phyloP scores from a whole-genome alignment of 768 basidiomycete genomes.

The Leccinum rimulosum region DNA sequence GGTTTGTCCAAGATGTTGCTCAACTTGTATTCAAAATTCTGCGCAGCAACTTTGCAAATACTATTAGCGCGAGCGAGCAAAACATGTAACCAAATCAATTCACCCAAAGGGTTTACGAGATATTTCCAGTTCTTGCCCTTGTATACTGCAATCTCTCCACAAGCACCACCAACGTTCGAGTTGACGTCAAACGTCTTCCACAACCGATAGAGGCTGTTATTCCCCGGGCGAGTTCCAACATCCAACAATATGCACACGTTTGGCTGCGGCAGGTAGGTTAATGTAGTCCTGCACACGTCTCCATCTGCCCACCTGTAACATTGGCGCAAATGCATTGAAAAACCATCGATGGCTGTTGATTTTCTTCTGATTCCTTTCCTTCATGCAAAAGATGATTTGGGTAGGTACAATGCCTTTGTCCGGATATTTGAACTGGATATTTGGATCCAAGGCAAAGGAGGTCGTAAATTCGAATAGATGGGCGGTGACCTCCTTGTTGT shows the following conservation, averaged over 20 bases:
- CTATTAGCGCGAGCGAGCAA: background rate
- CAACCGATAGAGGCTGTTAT: slow-evolving; percentile 86
- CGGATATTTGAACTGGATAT: slow-evolving; percentile 81
- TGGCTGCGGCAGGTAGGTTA: slow-evolving; percentile 44
- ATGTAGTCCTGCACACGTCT: background rate
- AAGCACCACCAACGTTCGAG: slow-evolving; percentile 91
- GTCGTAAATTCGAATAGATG: slow-evolving; percentile 87
- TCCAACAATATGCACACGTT: slow-evolving; percentile 92
- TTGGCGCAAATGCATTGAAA: slow-evolving; percentile 87
- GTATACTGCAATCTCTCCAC: slow-evolving; percentile 93
- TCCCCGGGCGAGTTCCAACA: slow-evolving; percentile 88
- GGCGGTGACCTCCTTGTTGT: slow-evolving; percentile 69
- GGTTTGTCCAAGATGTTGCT: slow-evolving; percentile 91
- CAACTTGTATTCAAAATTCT: slow-evolving; percentile 95
- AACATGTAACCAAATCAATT: slow-evolving; percentile 14
- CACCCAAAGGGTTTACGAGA: slow-evolving; percentile 82
- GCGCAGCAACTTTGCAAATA: slow-evolving; percentile 72
- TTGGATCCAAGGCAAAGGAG: slow-evolving; percentile 73
- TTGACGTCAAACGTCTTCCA: slow-evolving; percentile 96
- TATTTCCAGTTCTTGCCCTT: slow-evolving; percentile 87
- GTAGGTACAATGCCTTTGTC: slow-evolving; percentile 93
- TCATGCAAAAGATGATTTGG: slow-evolving; percentile 90
- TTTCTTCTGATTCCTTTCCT: slow-evolving; percentile 95
- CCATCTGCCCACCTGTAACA: slow-evolving; percentile 64
- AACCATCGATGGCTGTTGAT: slow-evolving; percentile 98